phyloP scores from a whole-genome alignment of 441 rosid species.

The Populus hybrid region DNA sequence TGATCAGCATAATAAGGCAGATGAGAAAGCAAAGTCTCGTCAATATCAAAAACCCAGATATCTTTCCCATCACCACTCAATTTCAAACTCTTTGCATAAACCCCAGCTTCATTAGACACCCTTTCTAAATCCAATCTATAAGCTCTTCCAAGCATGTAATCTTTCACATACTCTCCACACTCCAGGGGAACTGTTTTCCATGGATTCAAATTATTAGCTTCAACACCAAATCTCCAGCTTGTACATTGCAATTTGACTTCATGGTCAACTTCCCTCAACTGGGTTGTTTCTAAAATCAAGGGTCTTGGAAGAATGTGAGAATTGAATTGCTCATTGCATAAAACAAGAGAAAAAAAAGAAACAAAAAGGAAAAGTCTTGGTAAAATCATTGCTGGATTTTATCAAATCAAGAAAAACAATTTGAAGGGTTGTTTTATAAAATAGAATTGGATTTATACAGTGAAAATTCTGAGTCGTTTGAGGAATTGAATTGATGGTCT shows the following conservation, averaged over 20 bases:
- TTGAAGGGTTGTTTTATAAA: neutral
- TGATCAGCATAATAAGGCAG: constrained; percentile 80
- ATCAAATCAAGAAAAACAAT: neutral
- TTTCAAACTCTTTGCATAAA: constrained; percentile 51
- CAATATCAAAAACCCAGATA: constrained; percentile 84
- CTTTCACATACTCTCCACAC: constrained; percentile 64
- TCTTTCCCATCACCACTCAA: constrained; percentile 64
- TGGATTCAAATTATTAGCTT: constrained; percentile 77
- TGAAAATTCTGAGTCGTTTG: neutral
- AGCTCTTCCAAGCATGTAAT: constrained; percentile 59
- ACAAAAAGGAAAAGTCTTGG: constrained; percentile 28
- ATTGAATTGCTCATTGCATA: constrained; percentile 33
- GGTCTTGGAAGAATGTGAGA: constrained; percentile 51
- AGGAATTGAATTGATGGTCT: neutral
- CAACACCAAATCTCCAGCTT: constrained; percentile 90
- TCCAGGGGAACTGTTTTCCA: constrained; percentile 78
- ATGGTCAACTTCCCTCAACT: constrained; percentile 25
- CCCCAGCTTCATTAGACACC: constrained; percentile 59
- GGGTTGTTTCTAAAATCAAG: constrained; percentile 46
- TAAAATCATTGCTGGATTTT: constrained; percentile 29
- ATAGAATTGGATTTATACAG: neutral
- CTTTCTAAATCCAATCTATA: constrained; percentile 63
- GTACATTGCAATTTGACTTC: constrained; percentile 54
- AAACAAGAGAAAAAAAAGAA: constrained; percentile 26
- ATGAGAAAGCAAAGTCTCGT: constrained; percentile 89